Percentiles rank a stretch among this genome's conserved stretches.
These are phyloP conservation scores for Trichocomaceae sp. DNA, from an alignment of 2,329 filamentous ascomycete species.

Conservation along the genomic window DNA sequence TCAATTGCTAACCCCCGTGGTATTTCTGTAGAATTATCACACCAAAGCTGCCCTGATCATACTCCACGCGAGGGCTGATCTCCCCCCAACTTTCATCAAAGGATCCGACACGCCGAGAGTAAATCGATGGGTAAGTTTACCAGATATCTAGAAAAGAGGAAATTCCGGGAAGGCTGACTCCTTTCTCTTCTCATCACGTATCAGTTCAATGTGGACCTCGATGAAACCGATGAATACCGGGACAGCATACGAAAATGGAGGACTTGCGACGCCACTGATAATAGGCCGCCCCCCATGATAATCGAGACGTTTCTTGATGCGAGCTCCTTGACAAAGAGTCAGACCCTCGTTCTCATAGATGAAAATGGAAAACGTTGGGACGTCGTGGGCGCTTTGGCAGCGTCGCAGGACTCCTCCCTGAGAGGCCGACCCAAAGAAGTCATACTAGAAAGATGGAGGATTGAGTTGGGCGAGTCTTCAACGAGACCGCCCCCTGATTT, in stretches of 20 bases:
- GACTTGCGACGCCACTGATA: conserved; percentile 66
- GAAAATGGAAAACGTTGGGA: conserved; percentile 90
- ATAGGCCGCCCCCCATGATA: conserved; percentile 72
- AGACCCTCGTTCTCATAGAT: conserved; percentile 81
- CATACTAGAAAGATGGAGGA: conserved; percentile 81
- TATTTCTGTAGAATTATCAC: conserved; percentile 68
- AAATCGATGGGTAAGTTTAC: conserved; percentile 73
- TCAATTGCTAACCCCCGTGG: conserved; percentile 21
- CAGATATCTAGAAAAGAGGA: conserved; percentile 57
- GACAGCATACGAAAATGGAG: conserved; percentile 80
- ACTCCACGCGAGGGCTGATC: conserved; percentile 68
- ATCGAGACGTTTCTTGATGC: conserved; percentile 88
- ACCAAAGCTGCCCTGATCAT: conserved; percentile 81
- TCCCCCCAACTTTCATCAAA: conserved; percentile 53
- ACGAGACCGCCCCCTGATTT: conserved; percentile 51
- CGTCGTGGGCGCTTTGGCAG: conserved; percentile 73
- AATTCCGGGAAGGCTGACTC: conserved; percentile 64
- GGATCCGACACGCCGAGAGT: conserved; percentile 57
- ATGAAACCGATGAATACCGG: conserved; percentile 81
- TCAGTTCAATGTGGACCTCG: conserved; percentile 90
- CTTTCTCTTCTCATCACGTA: neutral
- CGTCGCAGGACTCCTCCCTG: conserved; percentile 46
- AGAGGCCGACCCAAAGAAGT: conserved; percentile 59
- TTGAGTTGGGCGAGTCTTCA: conserved; percentile 65
- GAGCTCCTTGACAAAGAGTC: conserved; percentile 69